Base-by-base conservation (phyloP, 768 basidiomycete genomes). In the Collybiopsis confluens region DNA sequence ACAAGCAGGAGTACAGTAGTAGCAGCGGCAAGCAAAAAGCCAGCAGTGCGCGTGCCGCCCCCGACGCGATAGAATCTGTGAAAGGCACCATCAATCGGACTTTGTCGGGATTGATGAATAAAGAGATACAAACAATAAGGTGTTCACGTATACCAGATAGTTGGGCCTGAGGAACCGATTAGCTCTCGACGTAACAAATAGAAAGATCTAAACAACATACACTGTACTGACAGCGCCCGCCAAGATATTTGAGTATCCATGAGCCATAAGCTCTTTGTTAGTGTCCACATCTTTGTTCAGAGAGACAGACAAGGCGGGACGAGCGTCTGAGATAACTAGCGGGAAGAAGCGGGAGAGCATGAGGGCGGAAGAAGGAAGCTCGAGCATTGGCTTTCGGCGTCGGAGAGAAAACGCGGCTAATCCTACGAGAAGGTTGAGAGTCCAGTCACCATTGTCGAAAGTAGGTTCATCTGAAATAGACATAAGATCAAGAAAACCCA, bases 51-150 rank as follows among this genome's bases (percentile, higher is more conserved):
- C 2, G 84, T 94, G 7, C 79, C 83, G 3, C 96, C 96, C 1
- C 96, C 95, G 16, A 97, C 90, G 30, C 94, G 88, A 70, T 97
- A 98, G 68, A 98, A 96, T 56, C 84, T 84, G 44, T 9, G 3
- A 43, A 23, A n/a, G n/a, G n/a, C n/a, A n/a, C 33, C 18, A 50
- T 8, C 18, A 37, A 7, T n/a, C n/a, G n/a, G n/a, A n/a, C n/a
- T n/a, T n/a, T n/a, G n/a, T n/a, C n/a, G n/a, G n/a, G n/a, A n/a
- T n/a, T n/a, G n/a, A n/a, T n/a, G n/a, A n/a, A n/a, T n/a, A n/a
- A n/a, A n/a, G n/a, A 28, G 11, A 21, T 35, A 65, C 75, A 55
- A 56, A 86, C 91, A 93, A 61, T 58, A 90, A 69, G 15, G 93
- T 88, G 69, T 97, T 86, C 51, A 95, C 89, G 67, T 92, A 92